Evolutionary conservation across 352 stramenopile species (phyloP), one percentile per base, ranked within the genome.

Genomic region (Pseudoperonospora humuli): DNA sequence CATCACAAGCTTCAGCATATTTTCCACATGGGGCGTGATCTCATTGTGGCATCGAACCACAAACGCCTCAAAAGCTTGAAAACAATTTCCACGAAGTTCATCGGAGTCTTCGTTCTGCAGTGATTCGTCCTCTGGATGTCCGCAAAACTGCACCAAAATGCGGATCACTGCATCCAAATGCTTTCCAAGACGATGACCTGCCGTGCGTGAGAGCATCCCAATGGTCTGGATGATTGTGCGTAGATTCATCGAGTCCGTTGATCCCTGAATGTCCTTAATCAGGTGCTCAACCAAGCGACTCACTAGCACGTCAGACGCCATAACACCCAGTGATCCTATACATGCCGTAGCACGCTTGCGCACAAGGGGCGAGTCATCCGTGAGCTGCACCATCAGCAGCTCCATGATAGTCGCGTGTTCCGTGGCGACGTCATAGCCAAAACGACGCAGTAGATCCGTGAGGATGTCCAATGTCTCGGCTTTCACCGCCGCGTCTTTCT

Each of bases 11-110:
- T 85, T 68, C 38, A 98, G 63, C 46, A 99, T 97, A 20, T 69
- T 63, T 33, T 89, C 70, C 42, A 98, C 76, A 59, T 98, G 92
- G n/a, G 86, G 82, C 36, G 95, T 83, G 45, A 98, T 95, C 61
- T 98, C 94, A 26, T 78, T 83, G 34, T 97, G 95, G 78, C 96
- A 99, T 28, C 95, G 81, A 45, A 96, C 64, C 17, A 98, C 79
- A 61, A 99, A 98, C 5, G 85, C 91, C 55, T 99, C 95, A 62
- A 99, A 97, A 15, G 93, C 96, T 50, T 97, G 94, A 56, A 99
- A 98, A 57, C 95, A 98, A 46, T 96, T 98, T 64, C 98, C 96
- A 26, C 96, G 79, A 20, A 99, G 83, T 63, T 99, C 96, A 52
- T 98, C 96, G 6, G 87, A 86, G 24, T 79, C 64, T 54, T 97